These are phyloP conservation scores for Leptodermis oblonga DNA, from an alignment of 257 asterid species.

Conservation along the genomic window DNA sequence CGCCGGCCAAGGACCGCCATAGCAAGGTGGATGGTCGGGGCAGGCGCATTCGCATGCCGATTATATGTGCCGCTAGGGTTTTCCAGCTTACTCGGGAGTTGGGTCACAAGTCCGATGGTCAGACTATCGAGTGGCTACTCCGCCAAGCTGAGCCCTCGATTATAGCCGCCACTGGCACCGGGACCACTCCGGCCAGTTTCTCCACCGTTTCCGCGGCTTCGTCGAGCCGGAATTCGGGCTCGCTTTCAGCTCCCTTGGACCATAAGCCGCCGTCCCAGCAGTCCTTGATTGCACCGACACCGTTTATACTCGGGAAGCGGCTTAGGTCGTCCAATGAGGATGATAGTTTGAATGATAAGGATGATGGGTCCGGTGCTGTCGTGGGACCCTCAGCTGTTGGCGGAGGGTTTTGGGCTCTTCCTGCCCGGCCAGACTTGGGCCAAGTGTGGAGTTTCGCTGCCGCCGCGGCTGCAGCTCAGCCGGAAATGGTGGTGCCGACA, in stretches of 20 bases:
- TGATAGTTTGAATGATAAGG: slow-evolving; percentile 41
- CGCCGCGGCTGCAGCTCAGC: slow-evolving; percentile 53
- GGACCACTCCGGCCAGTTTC: slow-evolving; percentile 87
- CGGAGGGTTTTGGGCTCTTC: slow-evolving; percentile 92
- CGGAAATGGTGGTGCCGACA: slow-evolving; percentile 54
- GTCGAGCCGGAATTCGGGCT: slow-evolving; percentile 16
- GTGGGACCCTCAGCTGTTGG: slow-evolving; percentile 45
- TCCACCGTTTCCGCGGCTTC: slow-evolving; percentile 37
- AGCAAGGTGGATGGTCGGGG: slow-evolving; percentile 97
- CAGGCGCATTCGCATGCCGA: slow-evolving; percentile 96
- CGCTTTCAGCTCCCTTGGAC: slow-evolving; percentile 44
- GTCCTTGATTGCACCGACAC: slow-evolving; percentile 55
- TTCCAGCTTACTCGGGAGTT: slow-evolving; percentile 92
- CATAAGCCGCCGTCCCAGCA: slow-evolving; percentile 51
- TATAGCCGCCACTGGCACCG: slow-evolving; percentile 93
- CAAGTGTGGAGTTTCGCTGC: slow-evolving; percentile 95
- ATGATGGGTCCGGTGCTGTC: slow-evolving; percentile 40
- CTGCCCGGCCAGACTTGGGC: slow-evolving; percentile 76
- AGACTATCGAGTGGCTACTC: slow-evolving; percentile 95
- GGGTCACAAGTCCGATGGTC: slow-evolving; percentile 97
- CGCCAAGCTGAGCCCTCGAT: slow-evolving; percentile 98
- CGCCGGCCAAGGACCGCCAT: slow-evolving; percentile 95
- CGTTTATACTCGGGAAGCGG: slow-evolving; percentile 85
- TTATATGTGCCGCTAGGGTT: slow-evolving; percentile 94
- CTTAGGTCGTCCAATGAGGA: slow-evolving; percentile 57